A percentile compares a stretch with the other conserved stretches of the same genome.
Conservation (phyloP, 768 basidiomycete genomes). For the Tylopilus sp. region DNA sequence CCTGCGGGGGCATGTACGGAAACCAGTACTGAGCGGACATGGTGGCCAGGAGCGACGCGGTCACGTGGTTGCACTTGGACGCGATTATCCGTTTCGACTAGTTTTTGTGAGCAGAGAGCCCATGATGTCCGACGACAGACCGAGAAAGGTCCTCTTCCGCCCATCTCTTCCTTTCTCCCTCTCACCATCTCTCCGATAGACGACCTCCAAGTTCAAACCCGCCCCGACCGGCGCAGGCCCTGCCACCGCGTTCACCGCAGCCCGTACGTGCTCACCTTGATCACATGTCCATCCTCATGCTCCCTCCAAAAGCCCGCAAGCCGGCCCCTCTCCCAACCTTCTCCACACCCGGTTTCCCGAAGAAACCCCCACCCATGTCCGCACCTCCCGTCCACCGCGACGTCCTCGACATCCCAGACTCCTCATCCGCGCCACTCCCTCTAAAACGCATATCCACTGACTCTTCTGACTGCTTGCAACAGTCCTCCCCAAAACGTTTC, state of each 20-base stretch:
- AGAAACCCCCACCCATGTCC: conserved; percentile 16
- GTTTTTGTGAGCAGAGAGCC: too few relatives aligned
- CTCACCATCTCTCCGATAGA: not conserved
- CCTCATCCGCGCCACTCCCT: conserved; percentile 15
- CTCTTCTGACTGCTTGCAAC: conserved; percentile 3
- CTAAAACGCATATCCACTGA: conserved; percentile 33
- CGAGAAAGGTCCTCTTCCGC: conserved; percentile 10
- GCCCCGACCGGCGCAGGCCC: conserved; percentile 14
- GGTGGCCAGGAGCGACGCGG: conserved; percentile 10
- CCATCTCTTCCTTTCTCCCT: not conserved
- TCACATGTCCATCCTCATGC: conserved; percentile 7
- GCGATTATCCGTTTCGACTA: conserved; percentile 15
- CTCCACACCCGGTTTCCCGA: conserved; percentile 44
- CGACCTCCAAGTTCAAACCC: conserved; percentile 46
- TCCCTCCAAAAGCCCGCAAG: conserved; percentile 22
- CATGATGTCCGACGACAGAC: too few relatives aligned
- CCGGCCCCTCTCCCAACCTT: conserved; percentile 36
- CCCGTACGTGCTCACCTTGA: conserved; percentile 1
- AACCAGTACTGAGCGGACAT: conserved; percentile 49
- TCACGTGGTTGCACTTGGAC: conserved; percentile 25
- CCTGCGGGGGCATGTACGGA: conserved; percentile 60
- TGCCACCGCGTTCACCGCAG: conserved; percentile 4
- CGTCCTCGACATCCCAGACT: conserved; percentile 16
- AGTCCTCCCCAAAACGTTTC: conserved; percentile 30
- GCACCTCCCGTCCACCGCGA: conserved; percentile 1